Evolutionary conservation across 2,329 filamentous ascomycete species (phyloP).

Genomic region (Penicillium sp.): DNA sequence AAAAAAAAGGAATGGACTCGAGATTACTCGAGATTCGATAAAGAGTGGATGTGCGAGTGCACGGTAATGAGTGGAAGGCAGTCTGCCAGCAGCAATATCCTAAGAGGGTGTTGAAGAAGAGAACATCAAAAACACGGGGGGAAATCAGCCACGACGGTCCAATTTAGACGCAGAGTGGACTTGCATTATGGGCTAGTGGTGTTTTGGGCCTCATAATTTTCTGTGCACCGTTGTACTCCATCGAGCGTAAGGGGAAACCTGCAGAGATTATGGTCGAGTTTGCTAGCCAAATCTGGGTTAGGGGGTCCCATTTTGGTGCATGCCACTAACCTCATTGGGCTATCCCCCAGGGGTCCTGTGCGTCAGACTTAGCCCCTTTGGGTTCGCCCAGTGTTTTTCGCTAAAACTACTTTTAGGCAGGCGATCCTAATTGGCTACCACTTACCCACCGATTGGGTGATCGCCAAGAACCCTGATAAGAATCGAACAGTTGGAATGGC

Average conservation of each 20-base stretch:
- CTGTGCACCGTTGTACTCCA: background rate
- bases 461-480: background rate
- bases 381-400: background rate
- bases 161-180: slow-evolving; percentile 15
- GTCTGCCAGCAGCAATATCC: slow-evolving; percentile 20
- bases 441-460: background rate
- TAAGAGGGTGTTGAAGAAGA: slow-evolving; percentile 1
- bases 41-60: slow-evolving; percentile 35
- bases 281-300: slow-evolving; percentile 7
- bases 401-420: background rate
- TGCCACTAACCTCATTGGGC: slow-evolving; percentile 2
- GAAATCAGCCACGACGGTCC: slow-evolving; percentile 5
- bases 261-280: slow-evolving; percentile 14
- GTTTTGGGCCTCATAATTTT: slow-evolving; percentile 10
- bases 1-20: slow-evolving; percentile 19
- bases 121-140: slow-evolving; percentile 8
- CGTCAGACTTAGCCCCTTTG: slow-evolving; percentile 13
- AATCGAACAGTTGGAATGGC: background rate
- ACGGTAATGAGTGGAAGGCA: slow-evolving; percentile 24
- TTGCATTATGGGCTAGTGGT: slow-evolving; percentile 15
- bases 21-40: slow-evolving; percentile 24
- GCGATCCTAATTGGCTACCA: background rate
- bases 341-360: slow-evolving; percentile 15
- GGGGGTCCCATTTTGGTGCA: background rate
- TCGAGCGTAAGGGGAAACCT: slow-evolving; percentile 20